phyloP scores from a whole-genome alignment of 139 green algal genomes.

The Coccomyxa sp. region DNA sequence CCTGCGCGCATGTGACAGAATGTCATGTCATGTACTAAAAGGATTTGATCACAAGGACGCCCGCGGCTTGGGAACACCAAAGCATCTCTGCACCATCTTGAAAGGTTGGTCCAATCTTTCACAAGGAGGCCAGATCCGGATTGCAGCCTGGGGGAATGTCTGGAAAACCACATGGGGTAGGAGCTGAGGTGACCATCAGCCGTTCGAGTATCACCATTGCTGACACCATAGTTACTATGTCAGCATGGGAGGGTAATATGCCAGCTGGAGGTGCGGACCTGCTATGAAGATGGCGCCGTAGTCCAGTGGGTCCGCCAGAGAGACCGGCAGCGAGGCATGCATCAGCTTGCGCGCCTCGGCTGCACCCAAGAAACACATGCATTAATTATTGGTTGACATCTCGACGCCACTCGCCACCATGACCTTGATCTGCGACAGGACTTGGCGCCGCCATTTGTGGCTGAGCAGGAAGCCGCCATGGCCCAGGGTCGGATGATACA shows the following conservation, averaged over 20 bases:
- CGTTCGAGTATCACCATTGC: too few relatives aligned
- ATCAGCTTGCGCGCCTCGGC: background rate
- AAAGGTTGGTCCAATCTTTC: too few relatives aligned
- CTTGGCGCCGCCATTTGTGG: background rate
- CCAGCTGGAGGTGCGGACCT: background rate
- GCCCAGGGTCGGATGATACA: background rate
- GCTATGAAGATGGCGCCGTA: slow-evolving; percentile 16
- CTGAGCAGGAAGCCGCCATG: slow-evolving; percentile 3
- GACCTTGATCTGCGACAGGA: background rate
- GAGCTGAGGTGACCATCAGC: too few relatives aligned
- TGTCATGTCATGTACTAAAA: background rate
- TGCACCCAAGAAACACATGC: slow-evolving; percentile 7
- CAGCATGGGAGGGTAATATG: too few relatives aligned
- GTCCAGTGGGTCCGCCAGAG: slow-evolving; percentile 3
- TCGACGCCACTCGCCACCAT: background rate
- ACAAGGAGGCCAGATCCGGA: too few relatives aligned
- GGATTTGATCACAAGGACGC: too few relatives aligned
- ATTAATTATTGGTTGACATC: too few relatives aligned
- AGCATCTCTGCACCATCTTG: too few relatives aligned
- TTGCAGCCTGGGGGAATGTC: too few relatives aligned
- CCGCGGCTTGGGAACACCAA: too few relatives aligned
- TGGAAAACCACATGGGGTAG: too few relatives aligned
- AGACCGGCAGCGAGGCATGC: slow-evolving; percentile 1
- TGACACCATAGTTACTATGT: too few relatives aligned
- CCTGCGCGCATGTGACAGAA: background rate